Base-by-base conservation (phyloP, 1,139 yeast genomes). In the Lodderomyces margitis region DNA sequence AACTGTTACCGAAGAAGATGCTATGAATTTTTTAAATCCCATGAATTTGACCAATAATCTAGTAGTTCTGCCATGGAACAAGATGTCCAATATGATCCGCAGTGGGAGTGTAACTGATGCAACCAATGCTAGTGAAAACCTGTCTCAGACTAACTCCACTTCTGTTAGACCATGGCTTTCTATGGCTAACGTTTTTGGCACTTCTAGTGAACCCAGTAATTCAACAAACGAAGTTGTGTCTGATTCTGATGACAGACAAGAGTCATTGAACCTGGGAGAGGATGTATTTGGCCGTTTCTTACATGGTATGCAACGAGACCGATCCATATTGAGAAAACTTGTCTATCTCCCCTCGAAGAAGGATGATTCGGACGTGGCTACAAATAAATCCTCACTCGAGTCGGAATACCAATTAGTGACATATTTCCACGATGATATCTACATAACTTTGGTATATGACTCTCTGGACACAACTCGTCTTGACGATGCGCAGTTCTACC, bases 11-110 rank as follows among this genome's bases (percentile, higher is more conserved):
- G 5, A 15, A 14, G 32, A 28, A 28, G 32, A 28, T 5, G 19
- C 30, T 12, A 25, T 43, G 23, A 36, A 28, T 12, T 44, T 64
- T 35, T 51, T 69, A 15, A 59, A 67, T 42, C 75, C 75, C 0
- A 46, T 65, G 5, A 62, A 54, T 39, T 48, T 69, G 17, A 66
- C 75, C 2, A 68, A 64, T 44, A 65, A 60, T 36, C 55, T 69
- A 39, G 69, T 70, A 7, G 61, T 69, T 10, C 68, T 58, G 64
- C 76, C 77, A 0, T 46, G 70, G 10, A 65, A 59, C 42, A 61
- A 75, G 0, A 57, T 70, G 40, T 66, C 59, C 40, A 66, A 68
- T 24, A 58, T 70, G 24, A 25, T 16, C 9, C 24, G 37, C 17
- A 12, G 42, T 44, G 16, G 31, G 11, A 36, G 43, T 24, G 36